phyloP scores from a whole-genome alignment of 345 rosid genomes.

The Microcos paniculata region DNA sequence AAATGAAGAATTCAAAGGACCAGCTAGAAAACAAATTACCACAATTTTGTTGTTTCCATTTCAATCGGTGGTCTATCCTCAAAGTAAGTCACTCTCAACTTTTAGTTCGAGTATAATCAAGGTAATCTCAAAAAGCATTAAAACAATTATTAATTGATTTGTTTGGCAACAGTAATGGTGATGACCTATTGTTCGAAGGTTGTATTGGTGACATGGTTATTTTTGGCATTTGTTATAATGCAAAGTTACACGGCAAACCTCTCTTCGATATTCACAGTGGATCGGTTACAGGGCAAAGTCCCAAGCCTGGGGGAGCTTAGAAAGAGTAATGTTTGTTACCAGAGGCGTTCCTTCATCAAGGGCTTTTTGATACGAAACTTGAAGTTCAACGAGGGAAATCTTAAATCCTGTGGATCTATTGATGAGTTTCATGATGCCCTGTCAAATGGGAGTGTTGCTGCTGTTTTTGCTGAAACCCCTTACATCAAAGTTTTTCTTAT shows the following conservation, averaged over 20 bases:
- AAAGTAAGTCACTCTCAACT: not conserved
- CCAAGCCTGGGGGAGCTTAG: not conserved
- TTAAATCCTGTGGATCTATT: not conserved
- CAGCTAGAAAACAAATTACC: not conserved
- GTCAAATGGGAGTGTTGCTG: slow-evolving; percentile 13
- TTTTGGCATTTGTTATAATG: slow-evolving; percentile 18
- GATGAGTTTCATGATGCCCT: not conserved
- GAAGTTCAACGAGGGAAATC: not conserved
- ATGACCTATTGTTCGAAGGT: slow-evolving; percentile 13
- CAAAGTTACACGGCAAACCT: slow-evolving; percentile 30
- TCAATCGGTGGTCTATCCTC: slow-evolving; percentile 10
- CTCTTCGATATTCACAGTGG: slow-evolving; percentile 17
- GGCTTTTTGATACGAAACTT: not conserved
- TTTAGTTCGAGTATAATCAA: no score
- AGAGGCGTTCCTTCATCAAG: slow-evolving; percentile 5
- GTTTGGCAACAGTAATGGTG: slow-evolving; percentile 12
- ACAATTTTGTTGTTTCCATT: slow-evolving; percentile 18
- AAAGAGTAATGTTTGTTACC: slow-evolving; percentile 12
- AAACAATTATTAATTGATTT: not conserved
- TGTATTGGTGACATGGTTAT: slow-evolving; percentile 24
- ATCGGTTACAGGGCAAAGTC: slow-evolving; percentile 12
- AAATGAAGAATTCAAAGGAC: slow-evolving; percentile 2
- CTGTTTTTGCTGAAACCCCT: slow-evolving; percentile 21
- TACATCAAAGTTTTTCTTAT: slow-evolving; percentile 15
- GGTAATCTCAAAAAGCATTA: no score